These are phyloP conservation scores for Aphanomyces stellatus DNA, from an alignment of 352 stramenopile species.

Conservation along the genomic window DNA sequence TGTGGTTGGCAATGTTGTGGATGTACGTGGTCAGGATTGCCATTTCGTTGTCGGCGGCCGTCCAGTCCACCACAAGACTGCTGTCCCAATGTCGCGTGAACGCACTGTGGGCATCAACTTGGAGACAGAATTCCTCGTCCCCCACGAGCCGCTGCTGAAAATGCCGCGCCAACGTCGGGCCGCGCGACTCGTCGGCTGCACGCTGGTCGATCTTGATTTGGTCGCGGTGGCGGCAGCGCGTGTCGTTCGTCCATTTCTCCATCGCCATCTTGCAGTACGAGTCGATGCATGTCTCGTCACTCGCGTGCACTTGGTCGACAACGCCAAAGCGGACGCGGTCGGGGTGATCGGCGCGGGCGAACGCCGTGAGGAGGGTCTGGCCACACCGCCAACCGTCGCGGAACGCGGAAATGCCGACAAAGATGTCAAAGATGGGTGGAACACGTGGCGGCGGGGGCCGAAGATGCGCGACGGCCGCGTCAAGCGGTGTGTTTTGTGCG, in stretches of 20 bases:
- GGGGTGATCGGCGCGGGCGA: not conserved
- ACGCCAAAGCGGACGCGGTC: constrained; percentile 15
- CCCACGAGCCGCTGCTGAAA: constrained; percentile 15
- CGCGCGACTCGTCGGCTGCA: constrained; percentile 15
- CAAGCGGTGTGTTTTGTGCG: constrained; percentile 62
- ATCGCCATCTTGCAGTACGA: constrained; percentile 12
- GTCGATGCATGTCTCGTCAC: constrained; percentile 8
- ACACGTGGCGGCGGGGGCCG: constrained; percentile 37
- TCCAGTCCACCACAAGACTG: constrained; percentile 14
- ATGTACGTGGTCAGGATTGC: constrained; percentile 19
- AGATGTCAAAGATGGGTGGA: not conserved
- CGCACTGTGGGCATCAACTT: constrained; percentile 18
- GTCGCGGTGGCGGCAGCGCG: not conserved
- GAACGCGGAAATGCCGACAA: constrained; percentile 16
- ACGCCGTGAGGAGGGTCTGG: constrained; percentile 5
- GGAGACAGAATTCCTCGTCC: constrained; percentile 21
- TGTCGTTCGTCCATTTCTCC: not conserved
- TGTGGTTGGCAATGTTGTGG: constrained; percentile 14
- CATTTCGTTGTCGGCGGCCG: constrained; percentile 18
- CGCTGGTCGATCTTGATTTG: constrained; percentile 13
- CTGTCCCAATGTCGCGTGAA: constrained; percentile 19
- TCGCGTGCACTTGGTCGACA: constrained; percentile 8
- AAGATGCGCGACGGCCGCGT: constrained; percentile 27
- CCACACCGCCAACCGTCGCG: constrained; percentile 12
- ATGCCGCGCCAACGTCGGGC: constrained; percentile 14